Evolutionary conservation across 1,284 basidiomycete species (phyloP).

Genomic region (Psilocybe mexicana): DNA sequence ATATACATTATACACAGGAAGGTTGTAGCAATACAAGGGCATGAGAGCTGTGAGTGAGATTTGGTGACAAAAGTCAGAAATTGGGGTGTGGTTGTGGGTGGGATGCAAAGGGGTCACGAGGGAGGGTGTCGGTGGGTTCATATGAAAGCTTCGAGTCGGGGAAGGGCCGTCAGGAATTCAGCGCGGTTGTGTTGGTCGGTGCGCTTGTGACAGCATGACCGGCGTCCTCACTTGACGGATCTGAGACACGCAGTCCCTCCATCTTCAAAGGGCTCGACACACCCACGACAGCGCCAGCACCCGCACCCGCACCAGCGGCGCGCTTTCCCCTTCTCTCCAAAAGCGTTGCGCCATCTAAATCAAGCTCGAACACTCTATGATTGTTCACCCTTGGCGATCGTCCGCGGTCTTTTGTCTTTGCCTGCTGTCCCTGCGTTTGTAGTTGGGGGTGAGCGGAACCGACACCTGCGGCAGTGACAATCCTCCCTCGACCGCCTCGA

Average conservation of each 20-base stretch:
- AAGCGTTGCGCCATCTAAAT: slow-evolving; percentile 82
- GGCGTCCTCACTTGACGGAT: no score
- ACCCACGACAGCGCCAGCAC: slow-evolving; percentile 11
- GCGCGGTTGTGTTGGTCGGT: slow-evolving; percentile 20
- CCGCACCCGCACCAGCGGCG: slow-evolving; percentile 8
- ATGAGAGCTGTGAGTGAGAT: background rate
- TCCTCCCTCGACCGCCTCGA: slow-evolving; percentile 35
- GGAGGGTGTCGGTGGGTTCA: background rate
- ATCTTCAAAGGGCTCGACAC: slow-evolving; percentile 32
- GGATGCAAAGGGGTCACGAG: background rate
- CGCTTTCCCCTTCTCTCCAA: slow-evolving; percentile 62
- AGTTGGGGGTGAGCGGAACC: slow-evolving; percentile 23
- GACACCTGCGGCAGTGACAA: slow-evolving; percentile 17
- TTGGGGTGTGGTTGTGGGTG: no score
- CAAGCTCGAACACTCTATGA: slow-evolving; percentile 70
- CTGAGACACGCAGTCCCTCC: slow-evolving; percentile 24
- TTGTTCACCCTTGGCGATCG: slow-evolving; percentile 9
- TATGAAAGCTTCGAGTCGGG: no score
- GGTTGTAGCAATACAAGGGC: background rate
- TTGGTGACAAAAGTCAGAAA: no score
- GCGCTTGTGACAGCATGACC: slow-evolving; percentile 14
- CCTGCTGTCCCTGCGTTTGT: slow-evolving; percentile 13
- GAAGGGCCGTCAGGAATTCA: background rate
- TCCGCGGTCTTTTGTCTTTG: slow-evolving; percentile 19
- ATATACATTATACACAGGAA: no score